These are phyloP conservation scores for Stereum hirsutum DNA, from an alignment of 1,284 basidiomycete species.

Conservation along the genomic window DNA sequence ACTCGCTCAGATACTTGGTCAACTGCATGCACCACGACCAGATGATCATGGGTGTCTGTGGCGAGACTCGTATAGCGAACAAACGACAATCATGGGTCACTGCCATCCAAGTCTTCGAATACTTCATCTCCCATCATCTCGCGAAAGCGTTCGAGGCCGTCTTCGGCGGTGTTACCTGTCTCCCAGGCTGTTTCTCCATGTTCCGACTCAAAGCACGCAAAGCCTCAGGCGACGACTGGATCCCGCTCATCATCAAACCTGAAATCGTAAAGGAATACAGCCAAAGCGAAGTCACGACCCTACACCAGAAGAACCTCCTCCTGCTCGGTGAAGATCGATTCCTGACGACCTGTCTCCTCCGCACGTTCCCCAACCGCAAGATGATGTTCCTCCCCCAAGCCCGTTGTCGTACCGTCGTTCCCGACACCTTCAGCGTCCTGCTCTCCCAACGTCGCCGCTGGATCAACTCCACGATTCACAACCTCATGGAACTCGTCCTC, in stretches of 20 bases:
- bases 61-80: constrained; percentile 97
- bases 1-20: constrained; percentile 80
- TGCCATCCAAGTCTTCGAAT: constrained; percentile 96
- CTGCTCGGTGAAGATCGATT: constrained; percentile 98
- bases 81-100: constrained; percentile 98
- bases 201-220: constrained; percentile 95
- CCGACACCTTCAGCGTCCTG: constrained; percentile 89
- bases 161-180: constrained; percentile 98
- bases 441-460: constrained; percentile 96
- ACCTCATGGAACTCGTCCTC: constrained; percentile 97
- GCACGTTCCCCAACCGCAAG: constrained; percentile 96
- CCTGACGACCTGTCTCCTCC: constrained; percentile 88
- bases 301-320: constrained; percentile 97
- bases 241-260: constrained; percentile 94
- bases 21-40: constrained; percentile 99
- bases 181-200: constrained; percentile 99
- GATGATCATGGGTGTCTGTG: constrained; percentile 98
- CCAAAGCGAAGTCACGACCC: constrained; percentile 85
- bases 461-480: constrained; percentile 99
- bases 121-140: constrained; percentile 98
- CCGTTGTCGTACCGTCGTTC: constrained; percentile 90
- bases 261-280: constrained; percentile 98
- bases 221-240: constrained; percentile 87
- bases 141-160: constrained; percentile 99
- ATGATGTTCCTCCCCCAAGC: constrained; percentile 99